Base-by-base conservation (phyloP, 2,329 filamentous ascomycete species). In the Pleurostoma richardsiae region DNA sequence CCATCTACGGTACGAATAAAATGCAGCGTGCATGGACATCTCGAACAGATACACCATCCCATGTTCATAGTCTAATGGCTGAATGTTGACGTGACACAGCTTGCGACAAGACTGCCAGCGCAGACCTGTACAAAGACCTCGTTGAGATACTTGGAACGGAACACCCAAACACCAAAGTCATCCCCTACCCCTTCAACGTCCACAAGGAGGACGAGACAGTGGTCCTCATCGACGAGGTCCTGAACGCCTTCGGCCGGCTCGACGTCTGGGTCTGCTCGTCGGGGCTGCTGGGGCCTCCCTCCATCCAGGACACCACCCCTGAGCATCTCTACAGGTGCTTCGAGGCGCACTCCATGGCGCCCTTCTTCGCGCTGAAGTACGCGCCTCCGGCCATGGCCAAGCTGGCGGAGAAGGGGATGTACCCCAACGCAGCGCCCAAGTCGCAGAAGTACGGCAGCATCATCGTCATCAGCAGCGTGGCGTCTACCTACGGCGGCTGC, bases 351-450 rank as follows among this genome's bases (percentile, higher is more conserved):
- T 72, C 71, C 38, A 72, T 83, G 62, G 77, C 79, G 5, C 79
- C 81, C 3, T 84, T 85, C 67, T 83, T 82, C 54, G 80, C 80
- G 2, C 68, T 84, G 51, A 84, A 84, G 59, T 83, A 83, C 55
- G 79, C 79, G 0, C 79, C 80, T 0, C 74, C 79, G 3, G 81
- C 82, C 2, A 84, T 85, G 81, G 71, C 66, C 19, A 84, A 84
- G 58, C 72, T 74, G 5, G 76, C 75, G 0, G 68, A 72, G 1
- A 75, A 62, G 50, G 62, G 76, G 51, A 71, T 74, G 40, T 84
- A 85, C 55, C 69, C 77, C 0, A 84, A 84, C 54, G 80, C 81
- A 1, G 75, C 78, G 10, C 77, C 77, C 1, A 84, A 84, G 55
- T 73, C 76, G 53, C 69, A 73, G 42, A 67, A 70, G n/a, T 84